Conservation (phyloP, 2,329 filamentous ascomycete genomes). For the Penicillium aurantiogriseum region DNA sequence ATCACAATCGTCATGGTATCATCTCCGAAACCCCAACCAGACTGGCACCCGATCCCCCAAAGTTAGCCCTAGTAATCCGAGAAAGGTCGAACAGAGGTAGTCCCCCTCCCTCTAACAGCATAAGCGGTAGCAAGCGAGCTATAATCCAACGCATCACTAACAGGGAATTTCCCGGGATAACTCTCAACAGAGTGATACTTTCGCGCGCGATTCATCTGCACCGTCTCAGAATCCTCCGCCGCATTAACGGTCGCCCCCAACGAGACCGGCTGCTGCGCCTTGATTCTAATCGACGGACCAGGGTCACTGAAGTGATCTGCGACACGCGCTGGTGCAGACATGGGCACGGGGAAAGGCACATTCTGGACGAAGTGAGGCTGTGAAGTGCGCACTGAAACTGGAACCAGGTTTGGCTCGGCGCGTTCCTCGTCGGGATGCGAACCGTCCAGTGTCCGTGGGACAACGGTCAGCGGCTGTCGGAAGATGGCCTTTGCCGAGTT, state of each 20-base stretch:
- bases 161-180: constrained; percentile 34
- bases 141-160: constrained; percentile 31
- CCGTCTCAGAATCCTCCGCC: constrained; percentile 1
- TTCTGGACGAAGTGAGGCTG: not conserved
- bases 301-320: constrained; percentile 9
- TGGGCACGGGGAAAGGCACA: not conserved
- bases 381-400: not conserved
- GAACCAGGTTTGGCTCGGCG: not conserved
- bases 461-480: not conserved
- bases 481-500: constrained; percentile 1
- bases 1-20: not conserved
- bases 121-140: constrained; percentile 28
- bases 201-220: constrained; percentile 14
- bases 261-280: not conserved
- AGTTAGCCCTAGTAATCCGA: constrained; percentile 25
- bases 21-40: not conserved
- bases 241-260: constrained; percentile 11
- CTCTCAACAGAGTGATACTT: constrained; percentile 29
- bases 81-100: constrained; percentile 32
- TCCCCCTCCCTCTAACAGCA: constrained; percentile 24
- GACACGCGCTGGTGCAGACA: not conserved
- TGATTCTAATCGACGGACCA: not conserved
- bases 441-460: not conserved
- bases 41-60: no score
- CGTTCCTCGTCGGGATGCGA: not conserved